Percentiles rank a stretch among this genome's conserved stretches.
Evolutionary conservation across 192 early-diverging fungal species (phyloP).

Genomic region (Coemansia umbellata): DNA sequence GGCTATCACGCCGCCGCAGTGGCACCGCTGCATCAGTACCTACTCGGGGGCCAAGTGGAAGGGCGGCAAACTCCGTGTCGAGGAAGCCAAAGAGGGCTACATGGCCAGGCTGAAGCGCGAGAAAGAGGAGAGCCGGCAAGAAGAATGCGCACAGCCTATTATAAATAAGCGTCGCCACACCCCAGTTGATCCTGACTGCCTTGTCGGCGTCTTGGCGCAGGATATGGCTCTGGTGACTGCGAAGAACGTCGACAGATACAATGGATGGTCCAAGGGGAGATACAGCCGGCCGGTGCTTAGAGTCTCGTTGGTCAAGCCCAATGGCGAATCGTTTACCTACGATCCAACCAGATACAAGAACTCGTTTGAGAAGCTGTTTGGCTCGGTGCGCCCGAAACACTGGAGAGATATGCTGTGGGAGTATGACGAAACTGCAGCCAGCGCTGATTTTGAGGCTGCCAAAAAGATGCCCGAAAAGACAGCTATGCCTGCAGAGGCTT

Average conservation of each 20-base stretch:
- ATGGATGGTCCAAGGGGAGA: conserved; percentile 64
- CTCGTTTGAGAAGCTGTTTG: conserved; percentile 55
- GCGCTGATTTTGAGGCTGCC: conserved; percentile 20
- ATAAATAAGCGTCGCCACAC: conserved; percentile 22
- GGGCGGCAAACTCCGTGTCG: conserved; percentile 68
- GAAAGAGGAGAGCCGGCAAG: conserved; percentile 17
- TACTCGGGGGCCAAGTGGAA: conserved; percentile 85
- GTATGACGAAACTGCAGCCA: conserved; percentile 16
- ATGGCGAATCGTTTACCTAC: conserved; percentile 59
- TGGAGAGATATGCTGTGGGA: conserved; percentile 36
- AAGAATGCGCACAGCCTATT: background rate
- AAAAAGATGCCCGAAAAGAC: conserved; percentile 12
- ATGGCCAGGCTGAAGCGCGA: conserved; percentile 51
- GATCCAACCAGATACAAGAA: conserved; percentile 69
- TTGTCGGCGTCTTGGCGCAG: conserved; percentile 45
- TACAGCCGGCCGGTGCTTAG: conserved; percentile 72
- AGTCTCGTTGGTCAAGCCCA: conserved; percentile 55
- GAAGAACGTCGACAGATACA: conserved; percentile 59
- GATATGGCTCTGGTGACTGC: conserved; percentile 71
- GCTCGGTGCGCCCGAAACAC: conserved; percentile 10
- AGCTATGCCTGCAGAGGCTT: conserved; percentile 3
- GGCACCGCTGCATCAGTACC: conserved; percentile 63
- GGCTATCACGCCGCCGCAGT: conserved; percentile 60
- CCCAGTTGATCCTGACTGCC: conserved; percentile 35
- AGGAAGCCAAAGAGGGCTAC: conserved; percentile 78